Percentiles rank a stretch among this genome's conserved stretches.
Conservation (phyloP, 192 early-diverging fungal species). For the Chytriomyces sp. region DNA sequence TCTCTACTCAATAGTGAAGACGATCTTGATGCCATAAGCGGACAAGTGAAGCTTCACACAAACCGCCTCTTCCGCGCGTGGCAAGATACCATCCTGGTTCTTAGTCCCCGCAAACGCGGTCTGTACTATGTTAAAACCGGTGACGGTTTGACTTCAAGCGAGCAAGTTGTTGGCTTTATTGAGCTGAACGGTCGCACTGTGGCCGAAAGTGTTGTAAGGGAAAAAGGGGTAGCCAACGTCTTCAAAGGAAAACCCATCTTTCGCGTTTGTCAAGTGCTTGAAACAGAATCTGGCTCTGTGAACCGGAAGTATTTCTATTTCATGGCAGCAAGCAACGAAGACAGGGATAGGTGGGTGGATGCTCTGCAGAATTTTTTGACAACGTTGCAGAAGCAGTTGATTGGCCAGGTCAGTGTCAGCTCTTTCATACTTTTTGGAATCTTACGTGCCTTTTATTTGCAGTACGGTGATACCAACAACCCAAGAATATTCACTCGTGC, state of each 20-base stretch:
- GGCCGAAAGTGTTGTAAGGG: conserved; percentile 7
- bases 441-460: background rate
- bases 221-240: background rate
- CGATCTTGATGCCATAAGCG: conserved; percentile 18
- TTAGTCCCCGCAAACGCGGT: conserved; percentile 22
- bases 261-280: conserved; percentile 12
- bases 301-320: conserved; percentile 25
- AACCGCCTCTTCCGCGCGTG: conserved; percentile 11
- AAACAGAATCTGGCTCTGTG: background rate
- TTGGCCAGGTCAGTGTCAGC: background rate
- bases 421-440: background rate
- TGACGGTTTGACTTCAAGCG: background rate
- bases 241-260: conserved; percentile 15
- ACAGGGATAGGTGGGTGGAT: conserved; percentile 24
- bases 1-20: conserved; percentile 24
- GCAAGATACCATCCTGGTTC: conserved; percentile 27
- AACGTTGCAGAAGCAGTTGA: background rate
- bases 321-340: background rate
- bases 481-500: background rate
- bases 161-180: conserved; percentile 34
- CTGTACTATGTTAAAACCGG: conserved; percentile 29
- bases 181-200: conserved; percentile 6
- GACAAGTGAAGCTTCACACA: conserved; percentile 19
- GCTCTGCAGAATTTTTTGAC: conserved; percentile 13
- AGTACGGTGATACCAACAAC: background rate